Base-by-base conservation (phyloP, 768 basidiomycete genomes). In the Lactarius tabidus region DNA sequence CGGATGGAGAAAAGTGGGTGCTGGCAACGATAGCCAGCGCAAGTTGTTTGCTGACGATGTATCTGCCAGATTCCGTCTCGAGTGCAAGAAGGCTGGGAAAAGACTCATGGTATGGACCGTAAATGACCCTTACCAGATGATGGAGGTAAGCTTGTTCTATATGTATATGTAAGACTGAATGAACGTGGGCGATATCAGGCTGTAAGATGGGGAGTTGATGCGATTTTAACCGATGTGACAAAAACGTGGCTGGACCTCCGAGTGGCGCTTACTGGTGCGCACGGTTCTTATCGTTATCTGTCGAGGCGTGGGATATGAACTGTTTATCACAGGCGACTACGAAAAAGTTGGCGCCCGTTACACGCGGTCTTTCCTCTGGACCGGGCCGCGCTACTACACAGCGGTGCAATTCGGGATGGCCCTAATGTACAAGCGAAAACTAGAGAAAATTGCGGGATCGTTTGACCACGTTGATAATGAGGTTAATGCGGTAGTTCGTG, bases 31-130 rank as follows among this genome's bases (percentile, higher is more conserved):
- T 41, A 10, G 2, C 43, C 12, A 26, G 9, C 61, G 39, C 5
- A 12, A 14, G 10, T 33, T 33, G 63, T 33, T 9, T 29, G 36
- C 39, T 59, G 43, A 59, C 29, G 28, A 12, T 36, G 10, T 20
- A 3, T 20, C 14, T 41, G 7, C 48, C 70, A 84, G 95, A 79
- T 98, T 99, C 79, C 79, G 88, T 62, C 76, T 79, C 54, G 90
- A 95, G 69, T 95, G 93, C 78, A 86, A 87, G 73, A 79, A 73
- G 18, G 85, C 85, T 1, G 89, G 89, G 23, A 97, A 97, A 82
- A 82, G 82, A 69, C 70, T 98, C 62, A 89, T 95, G 84, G 93
- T 94, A 3, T 98, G 95, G 97, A 99, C 97, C 0, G 96, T 98
- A 31, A 99, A 99, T 72, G 82, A 88, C 54, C 86, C 86, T 12